Percentiles rank a stretch among this genome's conserved stretches.
Conservation (phyloP, 371 early-diverging fungal species). For the Mucor circinelloides region DNA sequence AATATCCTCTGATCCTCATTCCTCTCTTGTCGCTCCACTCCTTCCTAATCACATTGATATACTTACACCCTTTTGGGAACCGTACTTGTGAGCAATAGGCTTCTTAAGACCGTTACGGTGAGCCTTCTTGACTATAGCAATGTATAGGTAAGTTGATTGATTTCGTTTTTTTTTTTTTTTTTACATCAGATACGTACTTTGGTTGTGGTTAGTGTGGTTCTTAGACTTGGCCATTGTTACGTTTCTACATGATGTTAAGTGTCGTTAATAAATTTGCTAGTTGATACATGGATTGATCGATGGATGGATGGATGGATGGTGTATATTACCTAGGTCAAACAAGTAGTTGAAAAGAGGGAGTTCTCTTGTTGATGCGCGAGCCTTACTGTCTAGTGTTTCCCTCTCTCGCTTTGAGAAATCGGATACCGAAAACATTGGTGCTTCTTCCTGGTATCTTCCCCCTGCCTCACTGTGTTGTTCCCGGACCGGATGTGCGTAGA, state of each 20-base stretch:
- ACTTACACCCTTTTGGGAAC: conserved; percentile 91
- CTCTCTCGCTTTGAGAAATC: neutral
- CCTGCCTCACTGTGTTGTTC: neutral
- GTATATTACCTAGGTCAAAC: conserved; percentile 22
- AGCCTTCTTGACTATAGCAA: conserved; percentile 88
- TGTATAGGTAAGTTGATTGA: neutral
- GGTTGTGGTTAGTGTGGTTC: conserved; percentile 99
- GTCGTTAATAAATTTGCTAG: neutral
- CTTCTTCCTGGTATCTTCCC: neutral
- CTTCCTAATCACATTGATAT: neutral
- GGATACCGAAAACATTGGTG: neutral
- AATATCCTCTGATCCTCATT: neutral
- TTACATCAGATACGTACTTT: conserved; percentile 12
- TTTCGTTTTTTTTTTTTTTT: neutral
- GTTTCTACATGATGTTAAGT: conserved; percentile 5
- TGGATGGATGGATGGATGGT: conserved; percentile 13
- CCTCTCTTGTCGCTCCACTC: neutral
- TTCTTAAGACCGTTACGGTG: conserved; percentile 99
- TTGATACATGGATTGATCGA: conserved; percentile 1
- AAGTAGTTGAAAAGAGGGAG: conserved; percentile 29
- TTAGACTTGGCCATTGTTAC: conserved; percentile 89
- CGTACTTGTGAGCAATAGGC: conserved; percentile 85
- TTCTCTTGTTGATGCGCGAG: conserved; percentile 5
- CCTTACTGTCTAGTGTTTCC: conserved; percentile 2
- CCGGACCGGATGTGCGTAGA: too few relatives aligned